These are phyloP conservation scores for cucumber (Cucumis sativus) DNA, from an alignment of 306 rosid species.

Conservation along the genomic window Cucumber_9930_V3 NC_026657.2:19248501-19249000, in stretches of 20 bases:
- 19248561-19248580: constrained; percentile 48
- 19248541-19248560: constrained; percentile 69
- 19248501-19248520: constrained; percentile 90
- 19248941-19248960: neutral
- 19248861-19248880: constrained; percentile 58
- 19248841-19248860: constrained; percentile 80
- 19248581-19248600: constrained; percentile 41
- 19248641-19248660: constrained; percentile 60
- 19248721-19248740: constrained; percentile 69
- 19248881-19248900: constrained; percentile 39
- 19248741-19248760: constrained; percentile 71
- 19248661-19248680: constrained; percentile 48
- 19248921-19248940: neutral
- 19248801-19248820: constrained; percentile 22
- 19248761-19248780: constrained; percentile 47
- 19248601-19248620: constrained; percentile 23
- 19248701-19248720: constrained; percentile 62
- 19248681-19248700: constrained; percentile 89
- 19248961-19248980: neutral
- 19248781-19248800: constrained; percentile 30
- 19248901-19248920: constrained; percentile 42
- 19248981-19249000: neutral
- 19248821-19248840: constrained; percentile 32
- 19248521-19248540: constrained; percentile 83
- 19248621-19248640: constrained; percentile 26